Evolutionary conservation across 1,284 basidiomycete genomes (phyloP).

Genomic region (Leccinum pachyderme): DNA sequence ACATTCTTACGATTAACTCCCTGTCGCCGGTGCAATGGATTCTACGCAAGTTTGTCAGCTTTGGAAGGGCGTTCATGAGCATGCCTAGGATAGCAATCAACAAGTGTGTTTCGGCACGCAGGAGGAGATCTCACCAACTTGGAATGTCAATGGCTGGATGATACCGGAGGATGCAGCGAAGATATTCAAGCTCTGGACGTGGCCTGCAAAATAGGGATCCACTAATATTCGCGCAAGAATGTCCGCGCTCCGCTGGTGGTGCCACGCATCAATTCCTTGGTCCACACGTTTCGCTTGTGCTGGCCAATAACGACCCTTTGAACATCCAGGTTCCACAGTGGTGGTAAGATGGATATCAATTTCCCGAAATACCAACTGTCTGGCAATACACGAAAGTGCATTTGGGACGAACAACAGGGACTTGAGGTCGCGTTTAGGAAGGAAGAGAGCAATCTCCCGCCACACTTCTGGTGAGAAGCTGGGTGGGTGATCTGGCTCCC

Average conservation of each 20-base stretch:
- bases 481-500: conserved; percentile 36
- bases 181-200: conserved; percentile 56
- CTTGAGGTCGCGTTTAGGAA: conserved; percentile 65
- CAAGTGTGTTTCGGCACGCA: background rate
- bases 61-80: conserved; percentile 65
- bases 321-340: conserved; percentile 28
- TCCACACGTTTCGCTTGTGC: conserved; percentile 8
- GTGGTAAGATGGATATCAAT: conserved; percentile 49
- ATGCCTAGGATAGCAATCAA: conserved; percentile 44
- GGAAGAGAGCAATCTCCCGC: conserved; percentile 62
- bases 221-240: conserved; percentile 65
- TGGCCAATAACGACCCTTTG: conserved; percentile 21
- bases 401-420: conserved; percentile 63
- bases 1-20: conserved; percentile 50
- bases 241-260: conserved; percentile 67
- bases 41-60: conserved; percentile 54
- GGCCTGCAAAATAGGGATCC: conserved; percentile 55
- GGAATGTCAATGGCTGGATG: conserved; percentile 57
- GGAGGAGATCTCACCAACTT: conserved; percentile 46
- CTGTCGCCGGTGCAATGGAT: conserved; percentile 61
- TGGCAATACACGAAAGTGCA: conserved; percentile 63
- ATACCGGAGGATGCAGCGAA: conserved; percentile 49
- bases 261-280: conserved; percentile 43
- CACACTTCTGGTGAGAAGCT: conserved; percentile 67
- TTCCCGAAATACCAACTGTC: conserved; percentile 62